Conservation (phyloP, 176 grass and related monocot species). For the Neostapfia colusana region DNA sequence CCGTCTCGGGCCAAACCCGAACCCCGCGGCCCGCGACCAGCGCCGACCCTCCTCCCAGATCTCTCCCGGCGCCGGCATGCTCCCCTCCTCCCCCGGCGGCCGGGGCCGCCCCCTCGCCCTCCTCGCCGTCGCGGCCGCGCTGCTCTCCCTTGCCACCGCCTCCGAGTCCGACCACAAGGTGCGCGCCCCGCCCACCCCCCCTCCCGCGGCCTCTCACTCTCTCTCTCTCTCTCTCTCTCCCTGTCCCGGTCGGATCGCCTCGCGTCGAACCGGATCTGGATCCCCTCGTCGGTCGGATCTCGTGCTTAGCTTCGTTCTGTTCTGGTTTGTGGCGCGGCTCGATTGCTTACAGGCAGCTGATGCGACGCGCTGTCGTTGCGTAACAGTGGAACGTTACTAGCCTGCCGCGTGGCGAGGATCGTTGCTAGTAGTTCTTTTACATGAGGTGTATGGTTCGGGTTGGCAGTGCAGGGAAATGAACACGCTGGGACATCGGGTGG, state of each 20-base stretch:
- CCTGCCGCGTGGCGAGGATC: not conserved
- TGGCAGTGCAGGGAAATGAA: slow-evolving; percentile 1
- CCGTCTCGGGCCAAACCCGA: slow-evolving; percentile 33
- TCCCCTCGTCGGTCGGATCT: slow-evolving; percentile 15
- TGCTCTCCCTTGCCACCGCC: slow-evolving; percentile 41
- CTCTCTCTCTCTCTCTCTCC: not conserved
- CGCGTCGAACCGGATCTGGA: slow-evolving; percentile 18
- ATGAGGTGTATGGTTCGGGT: not conserved
- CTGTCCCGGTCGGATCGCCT: not conserved
- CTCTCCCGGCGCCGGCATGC: slow-evolving; percentile 52
- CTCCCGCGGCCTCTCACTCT: not conserved
- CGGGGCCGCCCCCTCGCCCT: not conserved
- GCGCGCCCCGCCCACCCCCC: not conserved
- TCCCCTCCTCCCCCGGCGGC: slow-evolving; percentile 13
- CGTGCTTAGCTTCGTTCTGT: not conserved
- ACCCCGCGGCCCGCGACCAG: slow-evolving; percentile 19
- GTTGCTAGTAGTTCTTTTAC: not conserved
- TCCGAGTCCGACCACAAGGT: slow-evolving; percentile 53
- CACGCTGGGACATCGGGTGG: not conserved
- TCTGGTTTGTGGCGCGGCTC: not conserved
- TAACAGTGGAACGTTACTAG: not conserved
- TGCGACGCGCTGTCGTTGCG: not conserved
- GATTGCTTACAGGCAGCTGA: not conserved
- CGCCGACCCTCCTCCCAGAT: slow-evolving; percentile 25
- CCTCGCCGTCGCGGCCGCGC: slow-evolving; percentile 20